Percentiles rank a stretch among this genome's conserved stretches.
Conservation (phyloP, 169 alveolate species). For the Eimeria sp. region DNA sequence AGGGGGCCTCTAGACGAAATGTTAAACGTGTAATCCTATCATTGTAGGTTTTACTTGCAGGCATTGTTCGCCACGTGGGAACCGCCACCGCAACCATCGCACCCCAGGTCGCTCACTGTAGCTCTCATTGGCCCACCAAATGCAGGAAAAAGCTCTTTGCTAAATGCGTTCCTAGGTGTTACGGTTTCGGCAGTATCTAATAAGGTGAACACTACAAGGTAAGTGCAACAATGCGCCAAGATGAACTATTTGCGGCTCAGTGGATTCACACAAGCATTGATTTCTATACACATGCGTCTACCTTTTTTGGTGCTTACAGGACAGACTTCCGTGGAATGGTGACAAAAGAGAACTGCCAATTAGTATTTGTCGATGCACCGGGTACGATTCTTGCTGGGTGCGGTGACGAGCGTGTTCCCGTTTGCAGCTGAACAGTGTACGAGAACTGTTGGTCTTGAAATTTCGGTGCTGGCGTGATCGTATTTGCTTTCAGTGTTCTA, state of each 20-base stretch:
- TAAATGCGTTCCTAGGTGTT: conserved; percentile 89
- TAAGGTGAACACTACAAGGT: conserved; percentile 93
- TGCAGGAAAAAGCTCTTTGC: conserved; percentile 90
- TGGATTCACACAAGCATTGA: background rate
- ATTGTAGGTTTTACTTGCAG: conserved; percentile 36
- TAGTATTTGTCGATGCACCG: conserved; percentile 92
- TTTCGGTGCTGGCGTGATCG: background rate
- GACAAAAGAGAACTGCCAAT: conserved; percentile 88
- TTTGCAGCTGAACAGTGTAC: background rate
- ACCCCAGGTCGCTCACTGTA: conserved; percentile 77
- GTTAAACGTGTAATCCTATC: background rate
- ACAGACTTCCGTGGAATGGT: conserved; percentile 85
- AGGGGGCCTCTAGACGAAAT: background rate
- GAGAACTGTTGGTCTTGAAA: background rate
- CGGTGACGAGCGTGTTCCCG: background rate
- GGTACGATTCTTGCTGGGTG: conserved; percentile 83
- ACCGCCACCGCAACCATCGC: conserved; percentile 80
- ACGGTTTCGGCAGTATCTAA: conserved; percentile 93
- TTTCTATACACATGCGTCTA: background rate
- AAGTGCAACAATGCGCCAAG: background rate
- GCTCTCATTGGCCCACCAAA: conserved; percentile 93
- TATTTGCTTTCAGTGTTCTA: background rate
- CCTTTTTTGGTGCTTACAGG: conserved; percentile 23
- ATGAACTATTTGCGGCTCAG: background rate
- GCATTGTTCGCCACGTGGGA: conserved; percentile 84